Percentiles rank a stretch among this genome's conserved stretches.
Evolutionary conservation across 2,329 filamentous ascomycete genomes (phyloP).

Genomic region (Sarocladiaceae sp.): DNA sequence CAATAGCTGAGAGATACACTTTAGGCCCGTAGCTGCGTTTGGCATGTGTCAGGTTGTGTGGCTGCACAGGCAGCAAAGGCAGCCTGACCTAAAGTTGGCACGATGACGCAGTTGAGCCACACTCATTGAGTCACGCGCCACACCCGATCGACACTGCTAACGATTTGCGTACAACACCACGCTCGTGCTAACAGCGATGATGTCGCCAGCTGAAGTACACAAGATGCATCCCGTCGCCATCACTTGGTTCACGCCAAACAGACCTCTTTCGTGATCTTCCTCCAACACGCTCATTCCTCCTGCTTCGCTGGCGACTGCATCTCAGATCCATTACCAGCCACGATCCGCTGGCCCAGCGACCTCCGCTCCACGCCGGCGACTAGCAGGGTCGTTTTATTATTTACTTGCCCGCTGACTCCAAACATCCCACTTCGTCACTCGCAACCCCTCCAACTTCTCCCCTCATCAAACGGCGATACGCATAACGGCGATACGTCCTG

Average conservation of each 20-base stretch:
- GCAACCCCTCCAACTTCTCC: not conserved
- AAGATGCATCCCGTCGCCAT: not conserved
- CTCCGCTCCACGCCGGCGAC: conserved; percentile 2
- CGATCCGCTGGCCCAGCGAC: not conserved
- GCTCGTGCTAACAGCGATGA: not conserved
- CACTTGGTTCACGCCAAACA: not conserved
- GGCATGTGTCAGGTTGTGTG: too few relatives aligned
- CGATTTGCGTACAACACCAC: not conserved
- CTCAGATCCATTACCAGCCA: not conserved
- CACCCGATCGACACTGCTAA: conserved; percentile 4
- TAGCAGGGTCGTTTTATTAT: conserved; percentile 8
- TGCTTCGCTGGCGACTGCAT: not conserved
- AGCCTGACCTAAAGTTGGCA: not conserved
- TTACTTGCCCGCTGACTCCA: not conserved
- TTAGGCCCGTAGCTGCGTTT: too few relatives aligned
- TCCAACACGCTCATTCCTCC: not conserved
- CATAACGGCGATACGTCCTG: not conserved
- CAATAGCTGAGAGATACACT: too few relatives aligned
- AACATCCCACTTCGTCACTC: conserved; percentile 3
- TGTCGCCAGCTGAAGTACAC: too few relatives aligned
- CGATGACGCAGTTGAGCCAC: conserved; percentile 10
- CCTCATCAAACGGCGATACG: not conserved
- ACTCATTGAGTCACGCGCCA: conserved; percentile 7
- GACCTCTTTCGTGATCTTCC: not conserved
- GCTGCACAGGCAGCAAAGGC: not conserved